Evolutionary conservation across 768 basidiomycete genomes (phyloP).

Genomic region (Tricholoma terreum): DNA sequence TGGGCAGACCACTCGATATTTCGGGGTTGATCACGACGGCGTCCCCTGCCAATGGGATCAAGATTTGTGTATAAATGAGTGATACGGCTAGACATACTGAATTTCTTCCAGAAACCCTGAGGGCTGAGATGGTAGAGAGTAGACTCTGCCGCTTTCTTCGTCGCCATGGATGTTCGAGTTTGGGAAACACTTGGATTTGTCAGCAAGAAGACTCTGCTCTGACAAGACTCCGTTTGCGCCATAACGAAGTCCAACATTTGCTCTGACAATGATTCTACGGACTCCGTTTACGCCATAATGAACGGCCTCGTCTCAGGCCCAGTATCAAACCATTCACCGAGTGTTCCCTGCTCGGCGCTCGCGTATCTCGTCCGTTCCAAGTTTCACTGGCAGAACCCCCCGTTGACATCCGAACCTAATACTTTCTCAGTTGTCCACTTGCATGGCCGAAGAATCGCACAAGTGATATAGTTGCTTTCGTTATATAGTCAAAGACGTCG

Average conservation of each 20-base stretch:
- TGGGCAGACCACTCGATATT: constrained; percentile 87
- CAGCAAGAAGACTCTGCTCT: too few relatives aligned
- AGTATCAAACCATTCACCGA: too few relatives aligned
- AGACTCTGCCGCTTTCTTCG: constrained; percentile 79
- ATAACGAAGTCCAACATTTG: too few relatives aligned
- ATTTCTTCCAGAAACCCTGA: constrained; percentile 96
- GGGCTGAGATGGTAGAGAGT: constrained; percentile 88
- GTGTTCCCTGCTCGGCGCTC: too few relatives aligned
- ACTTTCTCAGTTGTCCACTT: neutral
- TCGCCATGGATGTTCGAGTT: constrained; percentile 49
- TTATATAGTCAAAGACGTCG: neutral
- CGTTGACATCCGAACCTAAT: too few relatives aligned
- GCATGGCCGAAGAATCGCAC: neutral
- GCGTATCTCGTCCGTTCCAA: too few relatives aligned
- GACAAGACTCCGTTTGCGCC: too few relatives aligned
- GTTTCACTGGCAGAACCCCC: too few relatives aligned
- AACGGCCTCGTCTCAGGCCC: too few relatives aligned
- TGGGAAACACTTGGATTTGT: constrained; percentile 1
- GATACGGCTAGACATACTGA: constrained; percentile 48
- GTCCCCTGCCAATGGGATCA: constrained; percentile 55
- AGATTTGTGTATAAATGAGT: constrained; percentile 3
- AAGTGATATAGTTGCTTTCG: neutral
- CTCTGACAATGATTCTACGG: too few relatives aligned
- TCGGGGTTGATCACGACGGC: constrained; percentile 82
- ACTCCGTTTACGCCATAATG: too few relatives aligned